Evolutionary conservation across 345 rosid species (phyloP).

Genomic region (Murraya koenigii): DNA sequence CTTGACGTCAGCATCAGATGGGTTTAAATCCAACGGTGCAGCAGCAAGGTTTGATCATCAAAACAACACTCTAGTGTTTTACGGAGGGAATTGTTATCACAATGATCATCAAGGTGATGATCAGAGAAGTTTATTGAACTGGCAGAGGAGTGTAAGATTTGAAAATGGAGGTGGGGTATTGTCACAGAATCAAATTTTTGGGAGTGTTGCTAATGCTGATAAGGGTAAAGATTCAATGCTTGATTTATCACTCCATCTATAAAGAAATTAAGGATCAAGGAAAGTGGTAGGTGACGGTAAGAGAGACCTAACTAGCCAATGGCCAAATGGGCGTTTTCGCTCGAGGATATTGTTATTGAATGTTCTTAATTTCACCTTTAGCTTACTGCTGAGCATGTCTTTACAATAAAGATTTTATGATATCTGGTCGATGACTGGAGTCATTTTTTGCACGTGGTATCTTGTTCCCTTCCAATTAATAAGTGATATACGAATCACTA

Average conservation of each 20-base stretch:
- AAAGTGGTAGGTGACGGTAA: background rate
- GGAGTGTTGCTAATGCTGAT: slow-evolving; percentile 14
- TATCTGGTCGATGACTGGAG: background rate
- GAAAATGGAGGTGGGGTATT: slow-evolving; percentile 1
- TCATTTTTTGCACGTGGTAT: background rate
- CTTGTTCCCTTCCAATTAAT: background rate
- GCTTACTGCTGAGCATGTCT: background rate
- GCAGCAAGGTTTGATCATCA: slow-evolving; percentile 32
- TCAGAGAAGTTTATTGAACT: slow-evolving; percentile 29
- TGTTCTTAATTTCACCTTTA: background rate
- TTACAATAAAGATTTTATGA: background rate
- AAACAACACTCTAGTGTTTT: slow-evolving; percentile 4
- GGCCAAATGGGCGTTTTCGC: background rate
- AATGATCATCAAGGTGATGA: slow-evolving; percentile 1
- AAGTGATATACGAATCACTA: background rate
- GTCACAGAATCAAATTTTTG: slow-evolving; percentile 12
- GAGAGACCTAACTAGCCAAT: background rate
- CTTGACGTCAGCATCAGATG: slow-evolving; percentile 12
- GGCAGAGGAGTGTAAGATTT: slow-evolving; percentile 42
- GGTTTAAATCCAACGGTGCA: slow-evolving; percentile 34
- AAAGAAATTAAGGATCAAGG: slow-evolving; percentile 14
- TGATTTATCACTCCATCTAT: slow-evolving; percentile 86
- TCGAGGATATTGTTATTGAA: background rate
- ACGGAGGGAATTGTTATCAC: slow-evolving; percentile 9
- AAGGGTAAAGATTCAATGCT: slow-evolving; percentile 43